These are phyloP conservation scores for Leccinellum albellum DNA, from an alignment of 768 basidiomycete species.

Conservation along the genomic window DNA sequence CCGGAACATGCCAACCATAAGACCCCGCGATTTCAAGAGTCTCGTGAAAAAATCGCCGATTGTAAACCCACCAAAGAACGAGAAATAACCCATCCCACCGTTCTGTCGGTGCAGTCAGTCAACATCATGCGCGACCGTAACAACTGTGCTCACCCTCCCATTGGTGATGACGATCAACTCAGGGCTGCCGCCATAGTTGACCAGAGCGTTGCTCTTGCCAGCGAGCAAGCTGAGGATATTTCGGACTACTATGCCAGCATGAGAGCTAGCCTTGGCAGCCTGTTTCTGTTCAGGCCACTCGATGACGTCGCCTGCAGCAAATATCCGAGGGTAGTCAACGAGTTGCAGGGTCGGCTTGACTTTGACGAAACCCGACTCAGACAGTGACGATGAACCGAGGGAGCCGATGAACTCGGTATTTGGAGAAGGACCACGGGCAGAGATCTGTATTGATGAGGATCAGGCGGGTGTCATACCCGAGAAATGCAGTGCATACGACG, in stretches of 20 bases:
- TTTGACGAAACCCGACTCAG: conserved; percentile 42
- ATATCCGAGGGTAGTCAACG: conserved; percentile 46
- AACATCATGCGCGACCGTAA: neutral
- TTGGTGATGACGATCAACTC: conserved; percentile 55
- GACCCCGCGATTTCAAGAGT: conserved; percentile 37
- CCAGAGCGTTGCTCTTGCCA: conserved; percentile 31
- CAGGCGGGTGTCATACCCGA: neutral
- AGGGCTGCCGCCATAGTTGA: conserved; percentile 44
- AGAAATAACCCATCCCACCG: conserved; percentile 38
- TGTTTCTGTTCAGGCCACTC: conserved; percentile 65
- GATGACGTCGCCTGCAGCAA: conserved; percentile 64
- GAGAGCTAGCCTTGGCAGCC: conserved; percentile 42
- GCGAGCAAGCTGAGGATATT: conserved; percentile 48
- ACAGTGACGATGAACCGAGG: conserved; percentile 37
- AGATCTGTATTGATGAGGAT: conserved; percentile 16
- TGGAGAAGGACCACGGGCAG: conserved; percentile 36
- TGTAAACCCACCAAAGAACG: conserved; percentile 42
- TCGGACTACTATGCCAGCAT: conserved; percentile 41
- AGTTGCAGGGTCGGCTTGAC: conserved; percentile 59
- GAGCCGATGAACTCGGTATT: conserved; percentile 52
- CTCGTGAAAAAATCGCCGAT: conserved; percentile 43
- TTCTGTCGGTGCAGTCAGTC: conserved; percentile 27
- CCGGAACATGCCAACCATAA: conserved; percentile 27
- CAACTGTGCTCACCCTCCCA: conserved; percentile 43
- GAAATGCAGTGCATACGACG: conserved; percentile 40